Evolutionary conservation across 768 basidiomycete genomes (phyloP).

Genomic region (Termitomyces sp.): DNA sequence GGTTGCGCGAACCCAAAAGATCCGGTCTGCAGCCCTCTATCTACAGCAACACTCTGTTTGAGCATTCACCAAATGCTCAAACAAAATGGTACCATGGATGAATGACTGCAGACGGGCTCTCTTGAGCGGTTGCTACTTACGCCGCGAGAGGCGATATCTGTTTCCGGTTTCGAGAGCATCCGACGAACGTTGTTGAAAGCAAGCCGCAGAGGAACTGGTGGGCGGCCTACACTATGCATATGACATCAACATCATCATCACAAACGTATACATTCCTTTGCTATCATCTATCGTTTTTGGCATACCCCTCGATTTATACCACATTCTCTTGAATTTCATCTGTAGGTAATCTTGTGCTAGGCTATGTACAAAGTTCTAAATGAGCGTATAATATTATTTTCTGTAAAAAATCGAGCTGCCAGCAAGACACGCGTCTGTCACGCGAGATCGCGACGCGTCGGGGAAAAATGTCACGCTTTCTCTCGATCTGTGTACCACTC

Average conservation of each 20-base stretch:
- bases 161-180: neutral
- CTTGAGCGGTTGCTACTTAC: slow-evolving; percentile 1
- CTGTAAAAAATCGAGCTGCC: too few relatives aligned
- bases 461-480: slow-evolving; percentile 9
- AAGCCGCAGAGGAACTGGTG: neutral
- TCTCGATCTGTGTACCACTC: neutral
- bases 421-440: slow-evolving; percentile 4
- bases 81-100: neutral
- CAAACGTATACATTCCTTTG: neutral
- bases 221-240: neutral
- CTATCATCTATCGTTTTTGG: slow-evolving; percentile 1
- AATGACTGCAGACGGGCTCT: slow-evolving; percentile 2
- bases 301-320: slow-evolving; percentile 13
- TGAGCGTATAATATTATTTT: too few relatives aligned
- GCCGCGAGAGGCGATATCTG: neutral
- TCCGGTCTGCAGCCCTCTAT: neutral
- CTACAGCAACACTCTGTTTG: neutral
- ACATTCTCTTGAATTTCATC: neutral
- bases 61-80: neutral
- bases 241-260: neutral
- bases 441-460: slow-evolving; percentile 15
- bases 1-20: neutral
- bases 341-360: neutral
- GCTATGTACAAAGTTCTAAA: too few relatives aligned
- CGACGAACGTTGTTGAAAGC: neutral